Percentiles rank a stretch among this genome's conserved stretches.
phyloP scores from a whole-genome alignment of 192 early-diverging fungal species.

The Pilobolus umbonatus region DNA sequence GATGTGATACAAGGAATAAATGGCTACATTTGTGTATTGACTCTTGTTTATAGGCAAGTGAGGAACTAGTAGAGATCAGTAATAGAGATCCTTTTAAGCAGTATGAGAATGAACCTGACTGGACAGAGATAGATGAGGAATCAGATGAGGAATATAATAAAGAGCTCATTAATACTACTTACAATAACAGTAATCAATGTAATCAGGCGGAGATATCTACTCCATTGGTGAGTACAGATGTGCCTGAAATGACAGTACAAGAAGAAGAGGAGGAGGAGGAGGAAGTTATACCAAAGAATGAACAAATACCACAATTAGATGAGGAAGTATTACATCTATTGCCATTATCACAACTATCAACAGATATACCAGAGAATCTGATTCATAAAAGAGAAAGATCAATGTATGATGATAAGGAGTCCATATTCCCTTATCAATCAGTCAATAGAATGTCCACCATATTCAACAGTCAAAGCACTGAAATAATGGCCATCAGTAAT shows the following conservation, averaged over 20 bases:
- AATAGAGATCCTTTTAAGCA: not conserved
- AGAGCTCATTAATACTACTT: not conserved
- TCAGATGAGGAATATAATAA: not conserved
- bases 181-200: not conserved
- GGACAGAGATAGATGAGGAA: conserved; percentile 20
- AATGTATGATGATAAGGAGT: not conserved
- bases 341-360: not conserved
- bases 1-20: not conserved
- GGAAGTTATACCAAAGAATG: not conserved
- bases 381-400: not conserved
- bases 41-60: not conserved
- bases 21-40: not conserved
- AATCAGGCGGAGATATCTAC: not conserved
- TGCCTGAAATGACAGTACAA: not conserved
- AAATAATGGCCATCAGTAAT: too few species aligned
- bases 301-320: not conserved
- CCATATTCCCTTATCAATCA: too few species aligned
- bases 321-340: not conserved
- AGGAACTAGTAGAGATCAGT: not conserved
- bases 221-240: not conserved
- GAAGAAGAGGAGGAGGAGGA: not conserved
- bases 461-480: too few species aligned
- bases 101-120: conserved; percentile 21
- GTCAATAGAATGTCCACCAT: too few species aligned
- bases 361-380: not conserved